These are phyloP conservation scores for Alnus rubra DNA, from an alignment of 306 rosid species.

Conservation along the genomic window DNA sequence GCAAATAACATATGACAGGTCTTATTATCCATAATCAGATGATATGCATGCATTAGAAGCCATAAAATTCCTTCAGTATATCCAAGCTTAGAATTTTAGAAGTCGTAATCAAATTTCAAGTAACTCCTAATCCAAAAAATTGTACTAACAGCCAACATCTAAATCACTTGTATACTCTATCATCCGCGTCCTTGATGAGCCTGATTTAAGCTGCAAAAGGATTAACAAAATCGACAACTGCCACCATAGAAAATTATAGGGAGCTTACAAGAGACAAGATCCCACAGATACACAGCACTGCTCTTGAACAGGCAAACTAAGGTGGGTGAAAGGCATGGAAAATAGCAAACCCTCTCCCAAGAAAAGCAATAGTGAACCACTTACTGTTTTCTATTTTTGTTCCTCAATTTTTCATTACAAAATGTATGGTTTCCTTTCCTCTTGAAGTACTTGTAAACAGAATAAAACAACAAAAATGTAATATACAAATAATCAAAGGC, in stretches of 20 bases:
- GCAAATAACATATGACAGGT: neutral
- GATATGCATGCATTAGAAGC: neutral
- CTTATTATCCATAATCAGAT: neutral
- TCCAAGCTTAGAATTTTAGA: neutral
- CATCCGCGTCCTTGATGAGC: neutral
- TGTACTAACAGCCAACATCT: neutral
- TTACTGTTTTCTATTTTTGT: neutral
- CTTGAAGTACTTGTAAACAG: conserved; percentile 8
- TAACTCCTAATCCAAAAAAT: neutral
- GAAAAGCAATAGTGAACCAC: neutral
- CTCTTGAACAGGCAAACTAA: neutral
- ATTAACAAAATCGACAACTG: neutral
- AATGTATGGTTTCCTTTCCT: conserved; percentile 14
- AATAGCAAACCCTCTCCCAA: neutral
- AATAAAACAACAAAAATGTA: conserved; percentile 15
- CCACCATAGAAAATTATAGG: neutral
- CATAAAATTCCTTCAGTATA: neutral
- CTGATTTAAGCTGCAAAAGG: neutral
- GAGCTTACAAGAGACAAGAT: neutral
- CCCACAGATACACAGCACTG: neutral
- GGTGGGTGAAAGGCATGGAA: neutral
- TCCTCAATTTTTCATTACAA: neutral
- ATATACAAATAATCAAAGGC: conserved; percentile 16
- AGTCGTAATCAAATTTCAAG: neutral
- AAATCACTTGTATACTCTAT: conserved; percentile 1